Base-by-base conservation (phyloP, 768 basidiomycete genomes). In the Pluteus cervinus region DNA sequence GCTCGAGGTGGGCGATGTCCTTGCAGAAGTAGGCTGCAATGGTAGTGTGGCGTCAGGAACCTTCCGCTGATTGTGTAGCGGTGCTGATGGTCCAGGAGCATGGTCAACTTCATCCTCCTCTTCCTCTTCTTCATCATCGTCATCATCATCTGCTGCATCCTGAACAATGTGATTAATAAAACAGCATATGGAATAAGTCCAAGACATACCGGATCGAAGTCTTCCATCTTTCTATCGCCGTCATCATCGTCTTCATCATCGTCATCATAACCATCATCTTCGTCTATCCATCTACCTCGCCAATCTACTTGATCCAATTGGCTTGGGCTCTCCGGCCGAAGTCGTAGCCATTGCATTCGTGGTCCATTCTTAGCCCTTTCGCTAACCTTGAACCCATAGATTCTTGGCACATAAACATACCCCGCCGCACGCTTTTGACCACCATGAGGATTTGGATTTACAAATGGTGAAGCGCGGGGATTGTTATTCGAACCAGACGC, bases 381-480 rank as follows among this genome's bases (percentile, higher is more conserved):
- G 54, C 85, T 92, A 18, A 99, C 94, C 62, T 85, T 88, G 73
- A 99, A 99, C 0, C 96, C 96, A 50, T 98, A 98, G 54, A 99
- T 94, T 58, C 85, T 76, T 4, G 93, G 88, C 11, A 80, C 72
- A 54, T 99, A 98, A 10, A 97, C 77, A 55, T 81, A 79, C 4
- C 88, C 89, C 20, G 79, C 75, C 2, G 92, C 86, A 28, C 78
- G 78, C 60, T 91, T 92, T 61, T 94, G 90, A 0, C 88, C 88
- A 7, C 88, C 88, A 45, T 89, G 75, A 1, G 82, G 79, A 56
- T 93, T 92, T 2, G 92, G 91, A 54, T 94, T 96, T 20, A 78
- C 69, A 50, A 91, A 88, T 7, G 86, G 72, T 15, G 71, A 64
- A 22, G 64, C 66, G 12, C 71, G 63, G 4, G 69, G 65, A 28